Base-by-base conservation (phyloP, 148 eudicot genomes). In the Amaranthus cruentus region DNA sequence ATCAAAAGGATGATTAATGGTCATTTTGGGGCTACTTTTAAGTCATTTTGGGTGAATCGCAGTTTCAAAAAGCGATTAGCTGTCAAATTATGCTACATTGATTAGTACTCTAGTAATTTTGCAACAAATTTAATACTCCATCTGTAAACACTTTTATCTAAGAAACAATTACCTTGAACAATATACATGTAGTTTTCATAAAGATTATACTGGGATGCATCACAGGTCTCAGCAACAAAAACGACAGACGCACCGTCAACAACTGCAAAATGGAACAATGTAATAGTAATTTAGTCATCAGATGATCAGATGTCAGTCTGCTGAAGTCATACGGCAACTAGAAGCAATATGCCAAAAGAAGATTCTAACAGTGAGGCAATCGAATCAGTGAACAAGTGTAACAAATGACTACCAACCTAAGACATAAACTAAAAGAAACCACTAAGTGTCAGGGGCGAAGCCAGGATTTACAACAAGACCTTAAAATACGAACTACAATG, bases 231-330 rank as follows among this genome's bases (percentile, higher is more conserved):
- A 56, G 78, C 80, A 82, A 81, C 84, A 70, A 89, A 95, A 56
- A 95, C 97, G 79, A 86, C 89, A 52, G 89, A 82, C 55, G 92
- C 82, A 75, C 97, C 96, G 68, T 85, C 82, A 56, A 95, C 60
- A 71, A 90, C 98, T 95, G 92, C 87, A 88, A 76, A 71, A 47
- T 21, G 71, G 66, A 58, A 66, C n/a, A 66, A 47, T 21, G 48
- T 6, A 15, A 69, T 42, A 53, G 52, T 21, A 69, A 60, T n/a
- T 15, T 2, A 69, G 58, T 69, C 18, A 53, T 28, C 18, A 53
- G 3, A 28, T 28, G 38, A 28, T 7, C 46, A 21, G 9, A 76
- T 56, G 54, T 53, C 59, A 44, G 7, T 55, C 54, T 60, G 15
- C 56, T 43, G 9, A 60, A 54, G 15, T 62, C 28, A 11, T 7